These are phyloP conservation scores for Carex arenaria DNA, from an alignment of 202 grass and related monocot genomes.

Conservation along the genomic window DNA sequence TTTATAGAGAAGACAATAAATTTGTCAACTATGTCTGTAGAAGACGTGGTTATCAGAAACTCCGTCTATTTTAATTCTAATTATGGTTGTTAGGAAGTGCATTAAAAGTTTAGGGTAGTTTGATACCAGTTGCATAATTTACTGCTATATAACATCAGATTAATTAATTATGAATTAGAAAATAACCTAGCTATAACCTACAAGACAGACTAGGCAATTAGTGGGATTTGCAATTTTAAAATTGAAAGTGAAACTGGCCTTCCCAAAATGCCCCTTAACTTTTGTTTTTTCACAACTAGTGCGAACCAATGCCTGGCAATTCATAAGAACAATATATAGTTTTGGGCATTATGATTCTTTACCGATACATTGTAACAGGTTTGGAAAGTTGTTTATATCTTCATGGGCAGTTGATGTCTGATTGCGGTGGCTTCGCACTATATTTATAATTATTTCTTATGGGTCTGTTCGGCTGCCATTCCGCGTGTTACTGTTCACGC, in stretches of 20 bases:
- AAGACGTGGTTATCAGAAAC: too few relatives aligned
- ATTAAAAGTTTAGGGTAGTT: too few relatives aligned
- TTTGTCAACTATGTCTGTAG: too few relatives aligned
- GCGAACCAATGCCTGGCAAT: too few relatives aligned
- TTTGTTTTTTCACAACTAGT: too few relatives aligned
- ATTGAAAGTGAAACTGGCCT: background rate
- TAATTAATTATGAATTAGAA: background rate
- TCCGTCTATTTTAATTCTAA: too few relatives aligned
- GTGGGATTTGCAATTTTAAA: constrained; percentile 5
- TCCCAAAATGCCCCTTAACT: too few relatives aligned
- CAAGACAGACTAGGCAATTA: background rate
- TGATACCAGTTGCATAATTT: background rate
- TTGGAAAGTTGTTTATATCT: background rate
- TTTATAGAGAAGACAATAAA: too few relatives aligned
- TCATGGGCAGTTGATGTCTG: background rate
- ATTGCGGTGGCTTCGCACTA: background rate
- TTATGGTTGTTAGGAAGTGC: too few relatives aligned
- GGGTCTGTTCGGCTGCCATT: too few relatives aligned
- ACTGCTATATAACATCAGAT: background rate
- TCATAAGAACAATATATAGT: too few relatives aligned
- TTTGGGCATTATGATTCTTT: background rate
- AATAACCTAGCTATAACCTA: background rate
- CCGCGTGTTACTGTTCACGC: too few relatives aligned
- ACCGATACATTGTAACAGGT: background rate
- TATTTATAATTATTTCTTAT: background rate